Base-by-base conservation (phyloP, 805 yeast genomes). In the Priceomyces haplophilus region DNA sequence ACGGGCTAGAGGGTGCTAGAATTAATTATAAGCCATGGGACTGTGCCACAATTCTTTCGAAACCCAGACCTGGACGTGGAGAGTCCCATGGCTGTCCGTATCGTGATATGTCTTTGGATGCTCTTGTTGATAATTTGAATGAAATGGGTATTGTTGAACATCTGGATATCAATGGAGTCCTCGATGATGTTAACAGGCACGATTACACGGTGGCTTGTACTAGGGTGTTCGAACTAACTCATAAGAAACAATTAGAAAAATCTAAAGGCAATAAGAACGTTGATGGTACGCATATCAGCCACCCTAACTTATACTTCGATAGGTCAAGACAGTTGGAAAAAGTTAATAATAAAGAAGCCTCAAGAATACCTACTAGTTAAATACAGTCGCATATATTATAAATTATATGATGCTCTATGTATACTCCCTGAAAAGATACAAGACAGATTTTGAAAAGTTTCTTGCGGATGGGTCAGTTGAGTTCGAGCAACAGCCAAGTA, bases 21-120 rank as follows among this genome's bases (percentile, higher is more conserved):
- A 84, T 80, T 54, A 86, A 88, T 53, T 89, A 88, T 64, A 78
- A 79, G 54, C 96, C 98, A 3, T 78, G 85, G 83, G 85, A 83
- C 58, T 93, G 97, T 68, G 77, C 80, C 31, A 80, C 83, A 1
- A 88, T 93, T 33, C 62, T 88, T 44, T 72, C 80, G 20, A 82
- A 82, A 51, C 88, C 88, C 6, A 76, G 82, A 49, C 89, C 95
- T 0, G 66, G 72, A 36, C 72, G 75, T 37, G 75, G 73, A 33
- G 96, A 90, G 51, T 76, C 68, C 45, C 97, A 91, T 58, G 99
- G 99, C 2, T 91, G 98, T 63, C 97, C 98, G 4, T 93, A 86
- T 64, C 71, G 95, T 42, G 91, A 85, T 54, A 68, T 85, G 54
- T 72, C 77, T 10, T 58, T 77, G n/a, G 95, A 87, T 35, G 74